Evolutionary conservation across 208 protist genomes (phyloP).

Genomic region (Leishmania lainsoni): DNA sequence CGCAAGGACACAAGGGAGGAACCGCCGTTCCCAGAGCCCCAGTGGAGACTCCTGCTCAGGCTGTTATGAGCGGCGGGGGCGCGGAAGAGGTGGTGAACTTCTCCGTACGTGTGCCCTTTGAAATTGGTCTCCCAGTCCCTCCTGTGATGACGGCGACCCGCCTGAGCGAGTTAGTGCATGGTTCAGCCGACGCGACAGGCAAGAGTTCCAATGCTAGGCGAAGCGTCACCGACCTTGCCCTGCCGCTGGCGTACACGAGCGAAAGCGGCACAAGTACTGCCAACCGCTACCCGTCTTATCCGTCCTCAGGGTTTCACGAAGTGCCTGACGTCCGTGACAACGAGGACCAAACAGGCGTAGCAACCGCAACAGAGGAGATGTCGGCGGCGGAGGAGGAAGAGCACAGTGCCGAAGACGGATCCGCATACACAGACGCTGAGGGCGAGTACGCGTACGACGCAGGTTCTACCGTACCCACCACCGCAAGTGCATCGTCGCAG

Average conservation of each 20-base stretch:
- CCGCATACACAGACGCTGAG: conserved; percentile 6
- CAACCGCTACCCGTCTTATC: conserved; percentile 19
- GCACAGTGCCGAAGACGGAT: conserved; percentile 5
- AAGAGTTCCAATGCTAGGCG: background rate
- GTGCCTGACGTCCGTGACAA: conserved; percentile 21
- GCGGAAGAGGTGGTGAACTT: conserved; percentile 24
- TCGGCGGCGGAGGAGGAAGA: conserved; percentile 13
- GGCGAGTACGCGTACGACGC: conserved; percentile 17
- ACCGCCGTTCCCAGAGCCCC: background rate
- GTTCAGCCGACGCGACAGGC: background rate
- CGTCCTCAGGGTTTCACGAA: conserved; percentile 33
- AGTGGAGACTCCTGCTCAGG: background rate
- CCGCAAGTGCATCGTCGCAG: conserved; percentile 3
- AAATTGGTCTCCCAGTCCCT: conserved; percentile 22
- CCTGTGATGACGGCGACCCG: background rate
- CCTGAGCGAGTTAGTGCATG: conserved; percentile 4
- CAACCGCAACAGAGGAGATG: conserved; percentile 11
- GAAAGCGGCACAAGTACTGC: conserved; percentile 1
- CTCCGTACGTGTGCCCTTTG: conserved; percentile 30
- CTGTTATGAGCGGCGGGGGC: background rate
- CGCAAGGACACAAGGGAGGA: background rate
- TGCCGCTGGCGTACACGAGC: background rate
- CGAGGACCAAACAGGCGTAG: conserved; percentile 6
- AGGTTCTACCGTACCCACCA: background rate
- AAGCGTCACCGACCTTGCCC: background rate